These are phyloP conservation scores for Cymbopogon citratus DNA, from an alignment of 176 grass and related monocot genomes.

Conservation along the genomic window DNA sequence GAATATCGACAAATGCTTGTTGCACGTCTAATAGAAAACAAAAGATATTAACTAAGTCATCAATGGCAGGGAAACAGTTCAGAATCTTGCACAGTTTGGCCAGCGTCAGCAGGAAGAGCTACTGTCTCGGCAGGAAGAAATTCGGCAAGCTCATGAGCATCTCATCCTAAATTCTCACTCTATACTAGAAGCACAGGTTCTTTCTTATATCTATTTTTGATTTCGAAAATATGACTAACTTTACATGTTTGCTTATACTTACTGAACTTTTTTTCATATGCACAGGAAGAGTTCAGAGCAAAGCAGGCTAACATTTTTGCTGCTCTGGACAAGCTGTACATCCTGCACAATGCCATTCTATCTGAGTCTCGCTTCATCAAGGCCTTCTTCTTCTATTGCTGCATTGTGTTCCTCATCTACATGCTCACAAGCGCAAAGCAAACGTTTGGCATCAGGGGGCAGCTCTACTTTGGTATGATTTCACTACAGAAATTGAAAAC, in stretches of 20 bases:
- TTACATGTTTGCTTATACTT: background rate
- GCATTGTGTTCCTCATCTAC: constrained; percentile 81
- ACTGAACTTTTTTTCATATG: background rate
- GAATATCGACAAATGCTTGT: too few relatives aligned
- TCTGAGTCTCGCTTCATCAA: constrained; percentile 91
- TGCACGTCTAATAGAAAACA: too few relatives aligned
- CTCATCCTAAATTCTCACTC: too few relatives aligned
- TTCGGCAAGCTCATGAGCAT: too few relatives aligned
- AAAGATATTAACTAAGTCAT: too few relatives aligned
- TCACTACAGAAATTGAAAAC: background rate
- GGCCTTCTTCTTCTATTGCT: constrained; percentile 92
- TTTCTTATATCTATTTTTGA: background rate
- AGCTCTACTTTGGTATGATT: constrained; percentile 63
- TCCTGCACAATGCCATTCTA: constrained; percentile 70
- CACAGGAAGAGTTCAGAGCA: constrained; percentile 80
- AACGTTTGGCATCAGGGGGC: constrained; percentile 69
- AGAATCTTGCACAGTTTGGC: too few relatives aligned
- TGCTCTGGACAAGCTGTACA: constrained; percentile 74
- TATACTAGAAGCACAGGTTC: too few relatives aligned
- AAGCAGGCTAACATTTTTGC: constrained; percentile 90
- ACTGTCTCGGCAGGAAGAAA: too few relatives aligned
- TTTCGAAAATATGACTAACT: background rate
- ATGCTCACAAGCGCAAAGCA: constrained; percentile 95
- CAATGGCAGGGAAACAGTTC: too few relatives aligned
- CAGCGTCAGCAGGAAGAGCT: too few relatives aligned